Conservation (phyloP, 306 rosid species). For the Rubus parviflorus region DNA sequence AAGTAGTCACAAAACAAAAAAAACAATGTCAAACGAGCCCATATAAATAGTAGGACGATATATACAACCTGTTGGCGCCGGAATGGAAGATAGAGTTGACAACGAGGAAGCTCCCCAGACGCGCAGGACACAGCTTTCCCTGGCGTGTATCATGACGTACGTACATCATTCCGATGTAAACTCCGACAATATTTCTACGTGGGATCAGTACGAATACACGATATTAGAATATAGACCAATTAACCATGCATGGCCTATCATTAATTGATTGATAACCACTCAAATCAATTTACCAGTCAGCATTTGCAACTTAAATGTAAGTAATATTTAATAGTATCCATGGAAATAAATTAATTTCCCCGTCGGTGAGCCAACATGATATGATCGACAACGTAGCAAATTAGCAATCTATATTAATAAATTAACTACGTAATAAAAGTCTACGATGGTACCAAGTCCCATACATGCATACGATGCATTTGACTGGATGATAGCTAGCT, state of each 20-base stretch:
- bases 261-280: neutral
- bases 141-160: neutral
- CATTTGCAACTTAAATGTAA: neutral
- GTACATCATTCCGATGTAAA: neutral
- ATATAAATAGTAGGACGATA: neutral
- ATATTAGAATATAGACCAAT: neutral
- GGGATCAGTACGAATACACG: neutral
- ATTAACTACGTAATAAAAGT: neutral
- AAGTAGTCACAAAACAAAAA: no score
- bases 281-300: neutral
- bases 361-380: neutral
- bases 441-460: neutral
- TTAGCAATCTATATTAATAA: neutral
- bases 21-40: neutral
- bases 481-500: neutral
- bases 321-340: neutral
- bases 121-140: neutral
- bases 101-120: neutral
- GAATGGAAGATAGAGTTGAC: neutral
- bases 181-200: neutral
- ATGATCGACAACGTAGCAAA: neutral
- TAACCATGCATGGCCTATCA: neutral
- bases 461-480: neutral
- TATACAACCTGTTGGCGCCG: neutral
- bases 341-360: neutral